phyloP scores from a whole-genome alignment of 805 yeast genomes.

The Maudiozyma bulderi region DNA sequence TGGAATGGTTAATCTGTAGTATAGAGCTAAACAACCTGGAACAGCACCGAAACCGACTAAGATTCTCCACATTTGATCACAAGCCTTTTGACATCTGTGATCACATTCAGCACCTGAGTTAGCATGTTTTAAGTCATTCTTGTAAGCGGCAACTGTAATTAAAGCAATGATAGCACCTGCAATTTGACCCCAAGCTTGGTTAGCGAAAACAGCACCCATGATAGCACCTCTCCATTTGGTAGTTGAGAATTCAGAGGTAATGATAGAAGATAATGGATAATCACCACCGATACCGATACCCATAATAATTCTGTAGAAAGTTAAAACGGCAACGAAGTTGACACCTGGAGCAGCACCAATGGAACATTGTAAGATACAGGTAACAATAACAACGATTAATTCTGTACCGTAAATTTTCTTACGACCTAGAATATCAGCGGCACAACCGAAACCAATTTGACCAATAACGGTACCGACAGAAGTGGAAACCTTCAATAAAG shows the following conservation, averaged over 20 bases:
- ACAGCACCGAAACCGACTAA: constrained; percentile 82
- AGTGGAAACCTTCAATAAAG: constrained; percentile 77
- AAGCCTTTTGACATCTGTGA: constrained; percentile 58
- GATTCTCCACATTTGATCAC: constrained; percentile 93
- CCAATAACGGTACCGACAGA: constrained; percentile 93
- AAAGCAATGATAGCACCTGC: constrained; percentile 78
- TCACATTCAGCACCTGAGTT: constrained; percentile 52
- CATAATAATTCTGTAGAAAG: constrained; percentile 74
- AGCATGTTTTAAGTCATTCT: constrained; percentile 46
- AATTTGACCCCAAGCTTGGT: constrained; percentile 95
- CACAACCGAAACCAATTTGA: constrained; percentile 72
- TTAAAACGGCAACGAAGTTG: constrained; percentile 61
- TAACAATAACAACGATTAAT: constrained; percentile 72
- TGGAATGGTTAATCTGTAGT: constrained; percentile 88
- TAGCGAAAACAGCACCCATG: constrained; percentile 92
- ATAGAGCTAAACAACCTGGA: constrained; percentile 76
- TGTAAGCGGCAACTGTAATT: constrained; percentile 68
- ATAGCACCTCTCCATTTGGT: constrained; percentile 98
- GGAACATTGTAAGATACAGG: constrained; percentile 69
- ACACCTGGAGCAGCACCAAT: constrained; percentile 65
- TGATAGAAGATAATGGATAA: constrained; percentile 88
- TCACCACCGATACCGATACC: constrained; percentile 98
- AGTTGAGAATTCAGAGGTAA: constrained; percentile 85
- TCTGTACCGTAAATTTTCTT: constrained; percentile 82
- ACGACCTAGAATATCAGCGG: constrained; percentile 79